Conservation (phyloP, 768 basidiomycete genomes). For the Tricholoma flavovirens region DNA sequence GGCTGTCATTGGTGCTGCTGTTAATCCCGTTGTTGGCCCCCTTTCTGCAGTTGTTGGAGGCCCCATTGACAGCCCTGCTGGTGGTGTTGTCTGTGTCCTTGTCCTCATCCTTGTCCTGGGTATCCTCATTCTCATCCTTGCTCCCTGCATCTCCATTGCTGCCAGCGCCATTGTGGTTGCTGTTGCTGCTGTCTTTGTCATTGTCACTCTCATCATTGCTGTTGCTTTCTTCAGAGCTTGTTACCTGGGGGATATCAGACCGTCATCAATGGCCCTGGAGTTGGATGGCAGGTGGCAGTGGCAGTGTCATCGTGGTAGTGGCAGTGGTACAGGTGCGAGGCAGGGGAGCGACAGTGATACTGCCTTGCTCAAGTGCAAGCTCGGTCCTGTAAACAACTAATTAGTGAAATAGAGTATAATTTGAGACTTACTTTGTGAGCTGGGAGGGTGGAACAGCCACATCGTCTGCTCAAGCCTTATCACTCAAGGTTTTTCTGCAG, state of each 20-base stretch:
- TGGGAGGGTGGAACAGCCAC: neutral
- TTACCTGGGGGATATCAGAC: neutral
- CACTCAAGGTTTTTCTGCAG: neutral
- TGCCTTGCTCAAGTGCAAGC: neutral
- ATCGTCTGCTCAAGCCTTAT: neutral
- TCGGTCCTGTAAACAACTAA: neutral
- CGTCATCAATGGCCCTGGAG: neutral
- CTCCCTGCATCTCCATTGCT: neutral
- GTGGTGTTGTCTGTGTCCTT: neutral
- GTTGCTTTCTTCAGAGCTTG: neutral
- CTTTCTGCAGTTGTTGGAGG: too few relatives aligned
- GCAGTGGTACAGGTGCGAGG: neutral
- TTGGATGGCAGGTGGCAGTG: neutral
- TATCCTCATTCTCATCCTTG: neutral
- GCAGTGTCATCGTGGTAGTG: neutral
- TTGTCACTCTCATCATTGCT: neutral
- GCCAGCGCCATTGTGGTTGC: neutral
- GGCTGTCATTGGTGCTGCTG: too few relatives aligned
- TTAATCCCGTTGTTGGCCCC: too few relatives aligned
- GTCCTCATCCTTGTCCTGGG: neutral
- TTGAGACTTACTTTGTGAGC: neutral
- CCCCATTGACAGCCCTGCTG: neutral
- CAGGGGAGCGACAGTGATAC: neutral
- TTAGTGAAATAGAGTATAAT: neutral
- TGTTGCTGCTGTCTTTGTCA: neutral